These are phyloP conservation scores for Calonectria pauciramosa DNA, from an alignment of 2,329 filamentous ascomycete genomes.

Conservation along the genomic window DNA sequence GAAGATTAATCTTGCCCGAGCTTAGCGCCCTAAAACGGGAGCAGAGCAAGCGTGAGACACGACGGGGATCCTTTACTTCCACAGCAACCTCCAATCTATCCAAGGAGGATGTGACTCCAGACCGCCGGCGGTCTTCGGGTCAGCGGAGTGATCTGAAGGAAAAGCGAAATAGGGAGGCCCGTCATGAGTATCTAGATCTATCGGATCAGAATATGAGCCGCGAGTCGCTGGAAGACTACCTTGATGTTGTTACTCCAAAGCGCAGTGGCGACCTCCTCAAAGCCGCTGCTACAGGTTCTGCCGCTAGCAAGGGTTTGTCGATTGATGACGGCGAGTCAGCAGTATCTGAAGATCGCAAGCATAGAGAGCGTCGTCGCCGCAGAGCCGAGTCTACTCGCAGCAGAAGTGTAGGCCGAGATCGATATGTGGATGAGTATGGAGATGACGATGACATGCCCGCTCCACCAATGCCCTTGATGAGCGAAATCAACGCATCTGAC, in stretches of 20 bases:
- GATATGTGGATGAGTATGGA: conserved; percentile 61
- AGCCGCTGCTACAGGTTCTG: conserved; percentile 61
- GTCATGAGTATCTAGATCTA: conserved; percentile 66
- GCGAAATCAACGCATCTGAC: conserved; percentile 88
- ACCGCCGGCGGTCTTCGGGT: conserved; percentile 73
- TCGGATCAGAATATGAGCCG: conserved; percentile 63
- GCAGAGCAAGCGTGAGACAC: conserved; percentile 82
- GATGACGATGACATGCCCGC: conserved; percentile 67
- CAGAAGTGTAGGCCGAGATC: conserved; percentile 59
- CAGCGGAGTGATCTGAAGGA: conserved; percentile 63
- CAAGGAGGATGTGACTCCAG: conserved; percentile 69
- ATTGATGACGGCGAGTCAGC: conserved; percentile 57
- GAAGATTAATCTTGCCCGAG: conserved; percentile 90
- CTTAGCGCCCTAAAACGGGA: conserved; percentile 92
- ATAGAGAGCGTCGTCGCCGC: conserved; percentile 65
- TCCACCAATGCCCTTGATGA: conserved; percentile 89
- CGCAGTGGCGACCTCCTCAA: conserved; percentile 60
- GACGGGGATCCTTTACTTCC: conserved; percentile 74
- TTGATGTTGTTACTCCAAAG: conserved; percentile 60
- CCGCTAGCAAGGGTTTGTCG: conserved; percentile 52
- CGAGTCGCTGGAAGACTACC: conserved; percentile 59
- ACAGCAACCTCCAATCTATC: conserved; percentile 66
- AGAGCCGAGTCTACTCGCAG: conserved; percentile 64
- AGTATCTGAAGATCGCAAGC: conserved; percentile 64
- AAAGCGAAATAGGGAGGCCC: conserved; percentile 66